Conservation (phyloP, 352 stramenopile species). For the Globisporangium polare region DNA sequence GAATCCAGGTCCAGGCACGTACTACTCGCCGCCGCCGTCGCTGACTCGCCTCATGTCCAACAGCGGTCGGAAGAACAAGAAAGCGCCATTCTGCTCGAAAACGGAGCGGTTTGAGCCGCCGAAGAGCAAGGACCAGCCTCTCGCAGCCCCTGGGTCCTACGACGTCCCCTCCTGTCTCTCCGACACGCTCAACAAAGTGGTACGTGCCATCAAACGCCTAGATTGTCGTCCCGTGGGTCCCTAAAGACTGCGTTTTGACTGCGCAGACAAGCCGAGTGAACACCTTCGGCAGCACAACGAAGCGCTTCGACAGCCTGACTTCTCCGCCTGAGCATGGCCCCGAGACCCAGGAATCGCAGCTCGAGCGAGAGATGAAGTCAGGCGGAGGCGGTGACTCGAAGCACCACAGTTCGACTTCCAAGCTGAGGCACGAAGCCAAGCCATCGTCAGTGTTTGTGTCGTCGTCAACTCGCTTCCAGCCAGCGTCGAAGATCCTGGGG, state of each 20-base stretch:
- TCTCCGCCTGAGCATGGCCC: slow-evolving; percentile 12
- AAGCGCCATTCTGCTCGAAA: slow-evolving; percentile 60
- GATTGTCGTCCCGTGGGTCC: neutral
- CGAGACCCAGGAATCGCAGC: slow-evolving; percentile 42
- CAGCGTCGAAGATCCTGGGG: slow-evolving; percentile 21
- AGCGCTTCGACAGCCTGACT: slow-evolving; percentile 60
- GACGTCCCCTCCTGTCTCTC: slow-evolving; percentile 50
- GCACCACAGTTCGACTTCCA: slow-evolving; percentile 8
- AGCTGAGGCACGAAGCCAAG: slow-evolving; percentile 31
- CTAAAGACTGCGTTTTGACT: neutral
- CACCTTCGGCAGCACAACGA: slow-evolving; percentile 73
- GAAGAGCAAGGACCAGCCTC: slow-evolving; percentile 39
- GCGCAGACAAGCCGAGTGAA: slow-evolving; percentile 54
- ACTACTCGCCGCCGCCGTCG: slow-evolving; percentile 43
- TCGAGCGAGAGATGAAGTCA: slow-evolving; percentile 57
- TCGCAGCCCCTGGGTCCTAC: slow-evolving; percentile 65
- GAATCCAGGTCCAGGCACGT: slow-evolving; percentile 45
- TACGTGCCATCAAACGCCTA: slow-evolving; percentile 11
- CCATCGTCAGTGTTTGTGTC: slow-evolving; percentile 66
- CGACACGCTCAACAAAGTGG: slow-evolving; percentile 72
- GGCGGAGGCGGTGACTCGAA: slow-evolving; percentile 21
- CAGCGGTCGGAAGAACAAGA: slow-evolving; percentile 32
- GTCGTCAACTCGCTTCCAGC: slow-evolving; percentile 50
- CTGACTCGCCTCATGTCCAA: slow-evolving; percentile 22
- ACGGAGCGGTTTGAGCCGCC: slow-evolving; percentile 60